phyloP scores from a whole-genome alignment of 2,329 filamentous ascomycete genomes.

The Didymella pinodella region DNA sequence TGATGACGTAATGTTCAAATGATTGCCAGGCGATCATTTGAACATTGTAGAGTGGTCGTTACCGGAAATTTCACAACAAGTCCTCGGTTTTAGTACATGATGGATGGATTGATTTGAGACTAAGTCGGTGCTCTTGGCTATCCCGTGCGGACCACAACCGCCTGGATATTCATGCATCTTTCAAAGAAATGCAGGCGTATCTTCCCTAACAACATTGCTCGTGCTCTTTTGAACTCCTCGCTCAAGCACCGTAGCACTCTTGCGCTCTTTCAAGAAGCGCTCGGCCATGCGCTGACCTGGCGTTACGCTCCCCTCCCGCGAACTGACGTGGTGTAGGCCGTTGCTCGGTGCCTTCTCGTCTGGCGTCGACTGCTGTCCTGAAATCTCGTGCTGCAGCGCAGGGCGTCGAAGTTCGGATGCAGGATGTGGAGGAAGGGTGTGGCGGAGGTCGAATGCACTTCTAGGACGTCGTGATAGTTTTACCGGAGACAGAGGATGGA shows the following conservation, averaged over 20 bases:
- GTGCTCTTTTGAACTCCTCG: constrained; percentile 6
- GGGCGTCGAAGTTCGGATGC: constrained; percentile 19
- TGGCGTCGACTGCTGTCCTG: constrained; percentile 27
- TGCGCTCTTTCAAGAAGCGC: constrained; percentile 34
- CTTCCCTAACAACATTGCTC: constrained; percentile 11
- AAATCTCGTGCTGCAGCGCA: constrained; percentile 2
- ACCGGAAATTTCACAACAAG: too few species aligned
- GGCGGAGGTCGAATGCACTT: constrained; percentile 47
- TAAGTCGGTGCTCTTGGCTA: too few species aligned
- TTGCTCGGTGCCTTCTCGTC: background rate
- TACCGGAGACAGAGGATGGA: constrained; percentile 31
- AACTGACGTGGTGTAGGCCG: background rate
- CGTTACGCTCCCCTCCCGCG: constrained; percentile 29
- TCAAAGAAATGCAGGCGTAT: constrained; percentile 24
- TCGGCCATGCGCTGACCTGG: constrained; percentile 42
- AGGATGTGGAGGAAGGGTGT: constrained; percentile 11
- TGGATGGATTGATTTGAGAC: too few species aligned
- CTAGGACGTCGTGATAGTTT: constrained; percentile 38
- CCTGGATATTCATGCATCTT: too few species aligned
- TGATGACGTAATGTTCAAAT: too few species aligned
- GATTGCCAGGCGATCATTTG: too few species aligned
- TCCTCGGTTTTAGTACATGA: too few species aligned
- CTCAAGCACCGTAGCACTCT: constrained; percentile 13
- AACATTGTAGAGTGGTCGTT: too few species aligned
- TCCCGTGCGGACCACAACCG: too few species aligned